A percentile compares a stretch with the other conserved stretches of the same genome.
These are phyloP conservation scores for Teunomyces aglyptinius DNA, from an alignment of 805 yeast species.

Conservation along the genomic window DNA sequence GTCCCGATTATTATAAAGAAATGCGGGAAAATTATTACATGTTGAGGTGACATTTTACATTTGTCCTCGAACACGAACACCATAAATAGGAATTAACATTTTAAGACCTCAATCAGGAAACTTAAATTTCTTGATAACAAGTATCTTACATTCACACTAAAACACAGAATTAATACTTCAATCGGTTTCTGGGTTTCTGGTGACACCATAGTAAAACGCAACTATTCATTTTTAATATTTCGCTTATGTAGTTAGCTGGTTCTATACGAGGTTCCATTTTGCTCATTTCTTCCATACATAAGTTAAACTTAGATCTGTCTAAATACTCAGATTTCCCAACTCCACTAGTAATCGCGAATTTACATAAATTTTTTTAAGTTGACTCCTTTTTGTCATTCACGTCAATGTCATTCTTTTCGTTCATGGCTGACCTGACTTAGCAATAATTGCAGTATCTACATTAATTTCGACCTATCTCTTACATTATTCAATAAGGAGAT, in stretches of 20 bases:
- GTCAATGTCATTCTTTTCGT: background rate
- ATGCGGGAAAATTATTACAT: background rate
- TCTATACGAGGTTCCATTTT: background rate
- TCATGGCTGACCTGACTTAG: background rate
- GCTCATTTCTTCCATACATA: background rate
- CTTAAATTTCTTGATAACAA: constrained; percentile 3
- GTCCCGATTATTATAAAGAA: background rate
- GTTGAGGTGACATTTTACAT: background rate
- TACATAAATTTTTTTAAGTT: background rate
- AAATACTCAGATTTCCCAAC: background rate
- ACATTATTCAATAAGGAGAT: background rate
- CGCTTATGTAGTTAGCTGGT: background rate
- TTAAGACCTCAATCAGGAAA: constrained; percentile 1
- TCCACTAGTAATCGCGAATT: constrained; percentile 2
- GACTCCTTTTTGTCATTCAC: constrained; percentile 4
- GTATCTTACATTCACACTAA: background rate
- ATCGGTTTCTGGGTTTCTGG: background rate
- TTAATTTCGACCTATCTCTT: background rate
- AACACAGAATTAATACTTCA: background rate
- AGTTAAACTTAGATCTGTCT: constrained; percentile 2
- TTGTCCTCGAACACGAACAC: background rate
- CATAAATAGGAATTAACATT: background rate
- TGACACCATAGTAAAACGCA: background rate
- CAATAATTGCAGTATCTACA: background rate
- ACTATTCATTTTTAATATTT: background rate